Percentiles rank a stretch among this genome's conserved stretches.
These are phyloP conservation scores for Onygena corvina DNA, from an alignment of 2,329 filamentous ascomycete species.

Conservation along the genomic window DNA sequence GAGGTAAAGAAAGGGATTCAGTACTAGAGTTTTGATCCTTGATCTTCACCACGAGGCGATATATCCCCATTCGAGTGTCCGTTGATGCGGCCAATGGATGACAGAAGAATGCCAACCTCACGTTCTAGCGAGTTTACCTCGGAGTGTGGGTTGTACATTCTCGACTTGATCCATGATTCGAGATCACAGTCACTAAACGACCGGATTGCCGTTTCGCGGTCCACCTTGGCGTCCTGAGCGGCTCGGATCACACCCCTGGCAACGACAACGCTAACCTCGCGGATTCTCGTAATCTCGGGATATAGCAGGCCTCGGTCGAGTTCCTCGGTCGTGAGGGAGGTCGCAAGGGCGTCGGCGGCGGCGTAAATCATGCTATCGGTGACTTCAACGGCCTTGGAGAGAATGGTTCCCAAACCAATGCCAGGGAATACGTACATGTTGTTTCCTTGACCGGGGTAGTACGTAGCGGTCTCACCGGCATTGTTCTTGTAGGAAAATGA, in stretches of 20 bases:
- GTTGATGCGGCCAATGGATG: conserved; percentile 20
- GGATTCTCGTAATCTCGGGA: conserved; percentile 78
- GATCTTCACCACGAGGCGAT: conserved; percentile 6
- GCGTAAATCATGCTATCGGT: conserved; percentile 97
- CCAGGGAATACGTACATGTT: conserved; percentile 94
- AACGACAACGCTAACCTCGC: conserved; percentile 76
- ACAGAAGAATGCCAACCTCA: conserved; percentile 35
- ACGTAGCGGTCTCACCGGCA: conserved; percentile 49
- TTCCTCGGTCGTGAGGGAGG: conserved; percentile 69
- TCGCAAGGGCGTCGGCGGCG: conserved; percentile 68
- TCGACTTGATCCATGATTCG: conserved; percentile 37
- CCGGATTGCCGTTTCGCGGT: conserved; percentile 36
- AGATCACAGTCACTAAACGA: conserved; percentile 33
- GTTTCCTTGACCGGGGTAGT: conserved; percentile 67
- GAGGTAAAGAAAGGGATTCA: conserved; percentile 3
- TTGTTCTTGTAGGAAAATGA: conserved; percentile 53
- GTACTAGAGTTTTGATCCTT: conserved; percentile 10
- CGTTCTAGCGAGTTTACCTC: conserved; percentile 38
- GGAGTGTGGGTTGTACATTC: conserved; percentile 40
- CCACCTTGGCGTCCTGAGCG: conserved; percentile 68
- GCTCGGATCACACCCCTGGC: conserved; percentile 88
- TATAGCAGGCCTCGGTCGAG: conserved; percentile 76
- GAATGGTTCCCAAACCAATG: conserved; percentile 82
- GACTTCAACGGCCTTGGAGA: conserved; percentile 72
- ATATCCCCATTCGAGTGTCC: conserved; percentile 9